phyloP scores from a whole-genome alignment of 257 asterid genomes.

The Sherardia arvensis region DNA sequence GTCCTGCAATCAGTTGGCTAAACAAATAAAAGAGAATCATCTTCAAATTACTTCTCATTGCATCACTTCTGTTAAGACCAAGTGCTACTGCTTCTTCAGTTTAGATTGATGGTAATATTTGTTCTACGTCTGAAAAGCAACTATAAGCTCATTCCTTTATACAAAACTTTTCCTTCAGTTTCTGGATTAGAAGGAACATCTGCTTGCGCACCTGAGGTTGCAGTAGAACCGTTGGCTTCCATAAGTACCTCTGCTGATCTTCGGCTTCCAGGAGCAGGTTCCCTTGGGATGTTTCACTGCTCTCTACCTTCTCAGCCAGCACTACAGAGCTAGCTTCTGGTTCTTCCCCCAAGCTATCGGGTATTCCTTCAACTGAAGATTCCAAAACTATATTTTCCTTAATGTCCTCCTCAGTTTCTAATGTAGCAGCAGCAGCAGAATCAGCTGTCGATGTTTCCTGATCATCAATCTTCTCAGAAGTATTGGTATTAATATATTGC shows the following conservation, averaged over 20 bases:
- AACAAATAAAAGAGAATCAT: background rate
- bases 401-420: slow-evolving; percentile 21
- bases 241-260: slow-evolving; percentile 21
- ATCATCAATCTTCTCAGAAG: slow-evolving; percentile 25
- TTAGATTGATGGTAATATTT: background rate
- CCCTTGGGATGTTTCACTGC: slow-evolving; percentile 20
- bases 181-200: slow-evolving; percentile 20
- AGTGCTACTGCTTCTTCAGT: background rate
- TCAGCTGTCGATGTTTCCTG: slow-evolving; percentile 14
- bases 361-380: slow-evolving; percentile 20
- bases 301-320: slow-evolving; percentile 5
- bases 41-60: background rate
- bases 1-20: background rate
- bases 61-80: background rate
- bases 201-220: slow-evolving; percentile 27
- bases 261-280: slow-evolving; percentile 20
- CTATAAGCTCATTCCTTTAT: slow-evolving; percentile 10
- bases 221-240: slow-evolving; percentile 22
- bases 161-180: slow-evolving; percentile 36
- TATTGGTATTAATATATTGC: too few species aligned
- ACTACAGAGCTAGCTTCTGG: slow-evolving; percentile 31
- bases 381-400: slow-evolving; percentile 14
- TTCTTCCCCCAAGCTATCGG: slow-evolving; percentile 25
- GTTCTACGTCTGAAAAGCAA: background rate
- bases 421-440: slow-evolving; percentile 15